phyloP scores from a whole-genome alignment of 2,329 filamentous ascomycete genomes.

The Fusarium sp. region DNA sequence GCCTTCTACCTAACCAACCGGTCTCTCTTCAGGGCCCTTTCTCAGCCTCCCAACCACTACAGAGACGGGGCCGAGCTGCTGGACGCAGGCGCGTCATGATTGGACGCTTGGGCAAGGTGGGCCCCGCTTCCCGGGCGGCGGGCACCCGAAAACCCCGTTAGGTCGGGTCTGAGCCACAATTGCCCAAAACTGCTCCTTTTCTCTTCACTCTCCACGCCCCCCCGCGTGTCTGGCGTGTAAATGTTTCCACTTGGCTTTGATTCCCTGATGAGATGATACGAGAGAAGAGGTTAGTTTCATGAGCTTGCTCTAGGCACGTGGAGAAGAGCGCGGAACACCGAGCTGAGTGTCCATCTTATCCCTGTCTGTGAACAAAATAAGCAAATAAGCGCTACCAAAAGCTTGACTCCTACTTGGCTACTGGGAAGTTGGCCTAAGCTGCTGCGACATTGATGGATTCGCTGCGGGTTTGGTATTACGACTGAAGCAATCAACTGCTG shows the following conservation, averaged over 20 bases:
- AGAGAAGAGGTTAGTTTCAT: constrained; percentile 3
- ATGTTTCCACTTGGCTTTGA: constrained; percentile 1
- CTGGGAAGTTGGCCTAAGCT: not conserved
- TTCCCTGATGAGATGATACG: not conserved
- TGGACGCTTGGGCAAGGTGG: constrained; percentile 6
- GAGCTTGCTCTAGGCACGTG: constrained; percentile 5
- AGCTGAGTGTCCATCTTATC: not conserved
- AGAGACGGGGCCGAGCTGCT: constrained; percentile 1
- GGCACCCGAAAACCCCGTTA: constrained; percentile 23
- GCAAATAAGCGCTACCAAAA: constrained; percentile 20
- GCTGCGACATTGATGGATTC: not conserved
- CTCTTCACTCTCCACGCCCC: not conserved
- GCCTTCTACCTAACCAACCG: not conserved
- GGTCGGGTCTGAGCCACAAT: constrained; percentile 44
- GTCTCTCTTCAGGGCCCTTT: constrained; percentile 21
- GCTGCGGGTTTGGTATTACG: not conserved
- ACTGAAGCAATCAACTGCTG: not conserved
- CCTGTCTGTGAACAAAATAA: constrained; percentile 16
- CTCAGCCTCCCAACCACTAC: constrained; percentile 23
- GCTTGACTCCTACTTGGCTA: not conserved
- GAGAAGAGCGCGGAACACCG: not conserved
- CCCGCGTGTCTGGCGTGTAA: constrained; percentile 1
- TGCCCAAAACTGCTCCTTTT: constrained; percentile 4
- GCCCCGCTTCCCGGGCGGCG: constrained; percentile 36
- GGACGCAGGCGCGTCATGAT: constrained; percentile 13